A percentile compares a stretch with the other conserved stretches of the same genome.
Evolutionary conservation across 352 stramenopile species (phyloP).

Genomic region (Pythium pyrilobum): DNA sequence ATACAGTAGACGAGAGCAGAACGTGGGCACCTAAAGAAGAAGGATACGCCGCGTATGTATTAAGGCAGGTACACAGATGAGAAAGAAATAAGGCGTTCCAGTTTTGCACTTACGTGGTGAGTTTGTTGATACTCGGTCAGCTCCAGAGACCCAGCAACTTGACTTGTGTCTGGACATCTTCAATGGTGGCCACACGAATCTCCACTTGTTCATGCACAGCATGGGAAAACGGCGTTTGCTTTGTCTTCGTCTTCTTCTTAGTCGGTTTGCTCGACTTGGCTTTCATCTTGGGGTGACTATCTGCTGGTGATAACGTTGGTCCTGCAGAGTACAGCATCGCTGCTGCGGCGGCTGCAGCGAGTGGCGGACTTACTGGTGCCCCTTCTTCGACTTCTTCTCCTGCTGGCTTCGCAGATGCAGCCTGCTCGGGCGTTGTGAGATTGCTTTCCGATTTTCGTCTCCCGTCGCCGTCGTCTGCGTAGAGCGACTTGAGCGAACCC

Average conservation of each 20-base stretch:
- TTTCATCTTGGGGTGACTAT: not conserved
- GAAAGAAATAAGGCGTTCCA: too few species aligned
- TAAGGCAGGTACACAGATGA: too few species aligned
- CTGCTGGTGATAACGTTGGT: not conserved
- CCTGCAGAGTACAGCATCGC: slow-evolving; percentile 13
- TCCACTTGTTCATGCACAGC: not conserved
- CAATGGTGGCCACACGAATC: slow-evolving; percentile 2
- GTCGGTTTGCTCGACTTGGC: too few species aligned
- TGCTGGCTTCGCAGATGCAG: not conserved
- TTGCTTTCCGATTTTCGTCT: not conserved
- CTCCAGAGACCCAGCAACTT: slow-evolving; percentile 22
- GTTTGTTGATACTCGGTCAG: too few species aligned
- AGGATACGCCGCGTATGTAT: too few species aligned
- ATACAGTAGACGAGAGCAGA: not conserved
- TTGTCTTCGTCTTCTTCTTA: slow-evolving; percentile 1
- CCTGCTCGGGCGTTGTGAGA: not conserved
- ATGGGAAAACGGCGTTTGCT: too few species aligned
- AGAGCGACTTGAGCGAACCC: not conserved
- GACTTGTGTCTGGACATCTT: slow-evolving; percentile 19
- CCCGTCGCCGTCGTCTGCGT: not conserved
- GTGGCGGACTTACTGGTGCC: too few species aligned
- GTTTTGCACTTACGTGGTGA: too few species aligned
- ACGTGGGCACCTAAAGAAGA: too few species aligned
- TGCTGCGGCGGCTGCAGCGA: slow-evolving; percentile 11
- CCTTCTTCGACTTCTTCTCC: too few species aligned